A percentile compares a stretch with the other conserved stretches of the same genome.
Evolutionary conservation across 371 early-diverging fungal genomes (phyloP).

Genomic region (Nematocida minor): DNA sequence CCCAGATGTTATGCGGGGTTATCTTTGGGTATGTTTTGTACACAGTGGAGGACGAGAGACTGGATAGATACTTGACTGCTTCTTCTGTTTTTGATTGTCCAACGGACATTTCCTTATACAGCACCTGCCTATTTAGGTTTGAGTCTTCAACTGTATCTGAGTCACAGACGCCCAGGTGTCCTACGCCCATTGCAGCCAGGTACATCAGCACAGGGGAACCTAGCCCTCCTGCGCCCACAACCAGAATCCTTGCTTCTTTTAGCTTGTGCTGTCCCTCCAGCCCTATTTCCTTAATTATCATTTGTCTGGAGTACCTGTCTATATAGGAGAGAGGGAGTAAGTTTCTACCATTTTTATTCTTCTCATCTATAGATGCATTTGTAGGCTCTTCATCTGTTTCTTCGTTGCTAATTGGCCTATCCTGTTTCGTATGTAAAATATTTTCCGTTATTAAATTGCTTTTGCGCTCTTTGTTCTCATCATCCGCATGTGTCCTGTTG

Average conservation of each 20-base stretch:
- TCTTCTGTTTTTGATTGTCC: conserved; percentile 74
- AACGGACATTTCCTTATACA: conserved; percentile 73
- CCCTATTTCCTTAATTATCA: conserved; percentile 77
- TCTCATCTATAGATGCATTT: too few species aligned
- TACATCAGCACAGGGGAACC: conserved; percentile 83
- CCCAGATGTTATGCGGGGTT: conserved; percentile 12
- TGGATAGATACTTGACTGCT: conserved; percentile 68
- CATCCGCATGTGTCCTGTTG: background rate
- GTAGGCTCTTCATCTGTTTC: background rate
- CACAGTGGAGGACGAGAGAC: conserved; percentile 23
- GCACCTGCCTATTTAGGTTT: conserved; percentile 89
- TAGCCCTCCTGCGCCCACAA: conserved; percentile 92
- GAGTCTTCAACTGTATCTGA: conserved; percentile 82
- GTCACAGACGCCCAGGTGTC: conserved; percentile 82
- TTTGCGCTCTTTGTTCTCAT: background rate
- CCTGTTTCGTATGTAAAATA: background rate
- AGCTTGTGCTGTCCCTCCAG: conserved; percentile 74
- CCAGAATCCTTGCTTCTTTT: conserved; percentile 71
- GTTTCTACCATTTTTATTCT: conserved; percentile 39
- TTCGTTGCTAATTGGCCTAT: background rate
- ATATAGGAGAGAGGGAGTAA: conserved; percentile 68
- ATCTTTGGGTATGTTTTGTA: conserved; percentile 36
- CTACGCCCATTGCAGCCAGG: conserved; percentile 82
- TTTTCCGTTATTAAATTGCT: background rate
- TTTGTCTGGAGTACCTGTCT: conserved; percentile 79